Evolutionary conservation across 768 basidiomycete genomes (phyloP).

Genomic region (Termitomyces sp.): DNA sequence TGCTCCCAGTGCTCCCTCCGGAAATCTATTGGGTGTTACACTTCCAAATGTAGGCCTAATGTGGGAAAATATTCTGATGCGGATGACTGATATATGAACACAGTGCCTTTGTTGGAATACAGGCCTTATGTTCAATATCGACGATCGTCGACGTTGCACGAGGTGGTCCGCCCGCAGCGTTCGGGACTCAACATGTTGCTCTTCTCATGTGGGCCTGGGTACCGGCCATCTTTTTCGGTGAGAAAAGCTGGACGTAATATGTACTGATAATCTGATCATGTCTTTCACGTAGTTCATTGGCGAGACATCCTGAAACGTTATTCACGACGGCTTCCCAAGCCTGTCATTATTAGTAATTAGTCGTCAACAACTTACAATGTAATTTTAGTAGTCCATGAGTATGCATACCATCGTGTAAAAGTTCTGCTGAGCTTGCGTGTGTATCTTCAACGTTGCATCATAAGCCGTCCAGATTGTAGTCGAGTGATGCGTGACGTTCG

Average conservation of each 20-base stretch:
- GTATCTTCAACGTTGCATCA: not conserved
- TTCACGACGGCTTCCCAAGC: not conserved
- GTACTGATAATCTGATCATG: not conserved
- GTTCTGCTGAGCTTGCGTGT: not conserved
- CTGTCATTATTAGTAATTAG: too few species aligned
- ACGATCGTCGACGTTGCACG: constrained; percentile 45
- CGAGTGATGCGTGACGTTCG: not conserved
- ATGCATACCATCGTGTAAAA: not conserved
- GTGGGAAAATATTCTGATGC: not conserved
- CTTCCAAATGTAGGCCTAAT: constrained; percentile 45
- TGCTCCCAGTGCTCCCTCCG: constrained; percentile 29
- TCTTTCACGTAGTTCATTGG: not conserved
- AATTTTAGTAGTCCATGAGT: not conserved
- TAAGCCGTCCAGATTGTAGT: not conserved
- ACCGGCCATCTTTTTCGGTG: constrained; percentile 51
- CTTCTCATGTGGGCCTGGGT: constrained; percentile 56
- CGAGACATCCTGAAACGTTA: not conserved
- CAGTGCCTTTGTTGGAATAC: constrained; percentile 39
- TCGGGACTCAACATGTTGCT: constrained; percentile 64
- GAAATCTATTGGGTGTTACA: constrained; percentile 47
- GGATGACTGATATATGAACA: not conserved
- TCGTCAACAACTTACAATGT: not conserved
- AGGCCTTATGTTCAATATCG: constrained; percentile 44
- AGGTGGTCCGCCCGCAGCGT: constrained; percentile 38
- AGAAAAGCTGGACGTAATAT: constrained; percentile 6